Base-by-base conservation (phyloP, 225 moss, liverwort and hornwort species). In the Sphagnum tenellum region DNA sequence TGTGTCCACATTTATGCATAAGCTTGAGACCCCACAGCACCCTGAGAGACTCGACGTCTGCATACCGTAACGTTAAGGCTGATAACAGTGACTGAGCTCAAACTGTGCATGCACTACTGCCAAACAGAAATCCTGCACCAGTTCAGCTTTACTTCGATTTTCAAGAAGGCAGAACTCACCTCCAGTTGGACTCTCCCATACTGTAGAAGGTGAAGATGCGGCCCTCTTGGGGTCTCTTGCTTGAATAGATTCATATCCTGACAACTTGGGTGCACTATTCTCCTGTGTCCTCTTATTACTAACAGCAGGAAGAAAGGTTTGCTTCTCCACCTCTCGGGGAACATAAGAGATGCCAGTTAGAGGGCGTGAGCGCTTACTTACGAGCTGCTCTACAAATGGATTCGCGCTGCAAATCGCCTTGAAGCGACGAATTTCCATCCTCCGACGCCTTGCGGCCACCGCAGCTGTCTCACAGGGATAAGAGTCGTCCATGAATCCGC, bases 371-470 rank as follows among this genome's bases (percentile, higher is more conserved):
- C 89, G 86, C 85, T 94, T 94, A 75, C 75, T 82, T 72, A 85
- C 80, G 68, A 90, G 90, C 73, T 87, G 89, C 66, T 78, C 90
- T 57, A 52, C 70, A 67, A 56, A 71, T 7, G 73, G 75, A 63
- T 64, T 69, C 44, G 72, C 44, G 63, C 66, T 79, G 55, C 74
- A 66, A 61, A 83, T 68, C 77, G 78, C 65, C 79, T 87, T 89
- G 69, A 90, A 81, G 52, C 72, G 77, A 47, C 82, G 86, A 69
- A 89, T 89, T 83, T 94, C 89, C 75, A 81, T 82, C 67, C 90
- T 79, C 13, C 90, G 79, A n/a, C 89, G 79, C 79, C 87, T 72
- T 60, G 79, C 65, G 53, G 73, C 87, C 4, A 71, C 74, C 46
- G 76, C 77, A 62, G 75, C 85, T 68, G 56, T 78, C 45, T 77